Conservation (phyloP, 2,329 filamentous ascomycete genomes). For the Calcarisporium arbuscula region DNA sequence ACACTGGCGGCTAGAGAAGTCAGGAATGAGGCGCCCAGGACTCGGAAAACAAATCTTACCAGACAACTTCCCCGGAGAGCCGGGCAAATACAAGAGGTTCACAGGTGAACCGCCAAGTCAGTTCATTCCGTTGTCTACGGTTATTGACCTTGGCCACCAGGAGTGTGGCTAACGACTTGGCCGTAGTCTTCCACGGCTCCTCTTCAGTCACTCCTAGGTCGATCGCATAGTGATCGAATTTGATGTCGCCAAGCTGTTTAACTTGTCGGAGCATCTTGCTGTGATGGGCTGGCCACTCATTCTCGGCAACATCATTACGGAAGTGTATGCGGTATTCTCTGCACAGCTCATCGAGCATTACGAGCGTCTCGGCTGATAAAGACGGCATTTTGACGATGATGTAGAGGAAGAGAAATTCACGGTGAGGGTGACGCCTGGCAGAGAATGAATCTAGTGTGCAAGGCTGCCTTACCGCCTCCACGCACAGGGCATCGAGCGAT, state of each 20-base stretch:
- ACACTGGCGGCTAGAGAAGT: constrained; percentile 1
- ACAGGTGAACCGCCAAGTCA: background rate
- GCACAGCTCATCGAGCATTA: no score
- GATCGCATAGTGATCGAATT: background rate
- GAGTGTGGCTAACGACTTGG: background rate
- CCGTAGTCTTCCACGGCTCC: background rate
- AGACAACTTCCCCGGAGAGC: no score
- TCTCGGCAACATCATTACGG: background rate
- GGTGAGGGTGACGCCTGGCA: no score
- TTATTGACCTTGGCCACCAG: background rate
- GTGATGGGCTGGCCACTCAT: background rate
- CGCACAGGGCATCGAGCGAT: no score
- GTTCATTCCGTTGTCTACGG: background rate
- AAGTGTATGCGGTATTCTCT: background rate
- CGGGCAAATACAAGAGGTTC: no score
- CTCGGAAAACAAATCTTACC: no score
- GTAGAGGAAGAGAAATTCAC: no score
- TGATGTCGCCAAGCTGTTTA: background rate
- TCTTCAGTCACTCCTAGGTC: background rate
- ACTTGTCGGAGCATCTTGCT: background rate
- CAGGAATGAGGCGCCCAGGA: no score
- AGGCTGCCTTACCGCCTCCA: no score
- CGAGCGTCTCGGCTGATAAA: no score
- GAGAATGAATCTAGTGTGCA: no score
- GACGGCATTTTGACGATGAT: no score